These are phyloP conservation scores for Syncephalastrum monosporum DNA, from an alignment of 371 early-diverging fungal species.

Conservation along the genomic window DNA sequence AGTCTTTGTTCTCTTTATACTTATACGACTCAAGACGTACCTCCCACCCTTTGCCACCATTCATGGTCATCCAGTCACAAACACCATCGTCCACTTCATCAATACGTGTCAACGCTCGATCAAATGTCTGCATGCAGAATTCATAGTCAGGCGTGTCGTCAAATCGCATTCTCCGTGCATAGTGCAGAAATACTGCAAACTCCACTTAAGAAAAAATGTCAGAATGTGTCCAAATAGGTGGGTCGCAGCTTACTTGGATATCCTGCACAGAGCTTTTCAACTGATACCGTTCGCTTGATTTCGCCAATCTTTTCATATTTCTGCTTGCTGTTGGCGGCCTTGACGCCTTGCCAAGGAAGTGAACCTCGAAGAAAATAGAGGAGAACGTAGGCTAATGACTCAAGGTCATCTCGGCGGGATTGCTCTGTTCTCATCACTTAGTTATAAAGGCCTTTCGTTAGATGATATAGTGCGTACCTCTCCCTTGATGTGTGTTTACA, in stretches of 20 bases:
- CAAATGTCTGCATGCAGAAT: slow-evolving; percentile 73
- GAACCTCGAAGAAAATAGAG: slow-evolving; percentile 98
- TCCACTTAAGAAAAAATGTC: slow-evolving; percentile 49
- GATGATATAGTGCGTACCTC: slow-evolving; percentile 49
- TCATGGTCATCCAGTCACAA: slow-evolving; percentile 81
- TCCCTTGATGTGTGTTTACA: slow-evolving; percentile 97
- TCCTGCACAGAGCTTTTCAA: slow-evolving; percentile 90
- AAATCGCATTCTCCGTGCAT: slow-evolving; percentile 72
- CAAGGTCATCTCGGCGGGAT: slow-evolving; percentile 98
- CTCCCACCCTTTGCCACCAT: slow-evolving; percentile 15
- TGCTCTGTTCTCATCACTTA: slow-evolving; percentile 68
- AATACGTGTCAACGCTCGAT: slow-evolving; percentile 58
- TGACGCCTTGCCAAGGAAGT: slow-evolving; percentile 99
- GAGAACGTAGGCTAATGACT: slow-evolving; percentile 96
- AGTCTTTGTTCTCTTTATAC: too few species aligned
- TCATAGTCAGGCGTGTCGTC: slow-evolving; percentile 94
- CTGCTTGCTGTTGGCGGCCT: slow-evolving; percentile 94
- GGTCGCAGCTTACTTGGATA: slow-evolving; percentile 81
- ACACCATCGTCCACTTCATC: slow-evolving; percentile 78
- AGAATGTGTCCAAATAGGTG: not conserved
- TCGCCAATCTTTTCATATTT: slow-evolving; percentile 99
- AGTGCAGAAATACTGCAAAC: slow-evolving; percentile 74
- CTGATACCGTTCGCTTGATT: slow-evolving; percentile 94
- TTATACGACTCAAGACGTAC: not conserved
- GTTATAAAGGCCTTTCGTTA: not conserved